Percentiles rank a stretch among this genome's conserved stretches.
These are phyloP conservation scores for Tylopilus intermedius DNA, from an alignment of 768 basidiomycete species.

Conservation along the genomic window DNA sequence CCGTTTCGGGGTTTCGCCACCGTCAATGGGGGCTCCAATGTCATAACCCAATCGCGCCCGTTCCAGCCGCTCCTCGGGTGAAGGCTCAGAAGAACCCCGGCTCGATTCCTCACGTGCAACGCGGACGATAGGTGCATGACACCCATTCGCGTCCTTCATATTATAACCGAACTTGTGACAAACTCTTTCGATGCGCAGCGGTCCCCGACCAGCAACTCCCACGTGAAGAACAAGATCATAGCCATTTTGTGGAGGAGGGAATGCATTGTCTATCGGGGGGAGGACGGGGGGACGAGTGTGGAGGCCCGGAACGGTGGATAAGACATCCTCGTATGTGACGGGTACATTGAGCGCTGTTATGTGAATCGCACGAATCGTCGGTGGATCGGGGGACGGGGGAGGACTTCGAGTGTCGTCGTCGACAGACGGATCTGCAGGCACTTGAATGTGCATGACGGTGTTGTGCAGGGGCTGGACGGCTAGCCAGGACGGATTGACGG, in stretches of 20 bases:
- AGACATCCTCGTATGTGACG: conserved; percentile 54
- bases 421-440: conserved; percentile 21
- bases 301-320: conserved; percentile 50
- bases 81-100: conserved; percentile 19
- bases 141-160: conserved; percentile 60
- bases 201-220: conserved; percentile 61
- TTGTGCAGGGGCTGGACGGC: conserved; percentile 63
- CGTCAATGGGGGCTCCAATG: conserved; percentile 23
- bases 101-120: conserved; percentile 23
- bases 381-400: conserved; percentile 2
- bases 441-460: conserved; percentile 41
- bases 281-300: conserved; percentile 55
- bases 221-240: conserved; percentile 72
- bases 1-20: conserved; percentile 30
- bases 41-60: conserved; percentile 28
- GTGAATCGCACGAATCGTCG: conserved; percentile 42
- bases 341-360: conserved; percentile 58
- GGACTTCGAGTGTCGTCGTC: conserved; percentile 14
- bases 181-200: conserved; percentile 58
- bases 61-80: conserved; percentile 27
- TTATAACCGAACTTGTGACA: conserved; percentile 65
- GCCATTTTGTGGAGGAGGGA: conserved; percentile 40
- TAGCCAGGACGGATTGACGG: conserved; percentile 68
- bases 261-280: conserved; percentile 37
- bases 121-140: conserved; percentile 45